phyloP scores from a whole-genome alignment of 257 asterid species.

The Nicotiana noctiflora region DNA sequence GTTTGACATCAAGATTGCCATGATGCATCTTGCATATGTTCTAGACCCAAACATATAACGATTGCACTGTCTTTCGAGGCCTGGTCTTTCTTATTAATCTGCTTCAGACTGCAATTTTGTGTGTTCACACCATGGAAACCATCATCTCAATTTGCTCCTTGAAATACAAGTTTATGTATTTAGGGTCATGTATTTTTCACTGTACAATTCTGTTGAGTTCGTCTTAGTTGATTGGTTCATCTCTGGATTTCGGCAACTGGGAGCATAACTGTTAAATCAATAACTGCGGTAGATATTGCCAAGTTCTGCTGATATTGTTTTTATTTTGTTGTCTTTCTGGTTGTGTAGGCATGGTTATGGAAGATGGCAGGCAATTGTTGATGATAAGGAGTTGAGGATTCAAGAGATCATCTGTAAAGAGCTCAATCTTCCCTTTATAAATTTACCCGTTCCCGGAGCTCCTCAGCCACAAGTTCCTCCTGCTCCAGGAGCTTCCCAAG shows the following conservation, averaged over 20 bases:
- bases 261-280: neutral
- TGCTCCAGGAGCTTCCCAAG: constrained; percentile 36
- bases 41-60: neutral
- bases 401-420: constrained; percentile 91
- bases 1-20: neutral
- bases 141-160: neutral
- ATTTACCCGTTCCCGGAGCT: constrained; percentile 54
- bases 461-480: constrained; percentile 36
- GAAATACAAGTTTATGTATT: constrained; percentile 4
- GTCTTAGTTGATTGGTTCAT: neutral
- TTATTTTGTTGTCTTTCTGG: constrained; percentile 18
- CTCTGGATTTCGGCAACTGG: neutral
- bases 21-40: neutral
- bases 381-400: constrained; percentile 77
- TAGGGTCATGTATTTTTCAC: neutral
- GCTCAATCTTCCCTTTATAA: constrained; percentile 58
- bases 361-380: constrained; percentile 97
- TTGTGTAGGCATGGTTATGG: constrained; percentile 89
- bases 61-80: neutral
- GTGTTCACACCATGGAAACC: neutral
- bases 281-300: neutral
- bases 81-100: neutral
- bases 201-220: neutral
- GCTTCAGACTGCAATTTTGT: neutral
- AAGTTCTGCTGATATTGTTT: constrained; percentile 10